These are phyloP conservation scores for Eucalyptus fibrosa DNA, from an alignment of 345 rosid genomes.

Conservation along the genomic window DNA sequence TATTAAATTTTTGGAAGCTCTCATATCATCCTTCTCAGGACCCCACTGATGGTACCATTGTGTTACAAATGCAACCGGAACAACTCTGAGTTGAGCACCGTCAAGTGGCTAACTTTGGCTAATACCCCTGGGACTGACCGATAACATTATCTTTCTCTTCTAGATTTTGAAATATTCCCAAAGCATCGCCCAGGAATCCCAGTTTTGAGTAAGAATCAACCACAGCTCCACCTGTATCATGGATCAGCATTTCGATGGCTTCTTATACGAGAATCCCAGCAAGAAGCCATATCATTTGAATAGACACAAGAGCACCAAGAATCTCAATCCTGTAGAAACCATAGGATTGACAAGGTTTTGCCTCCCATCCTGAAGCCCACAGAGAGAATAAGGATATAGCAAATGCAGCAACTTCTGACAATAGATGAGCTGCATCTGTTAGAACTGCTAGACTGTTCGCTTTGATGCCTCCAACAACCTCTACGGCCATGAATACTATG, in stretches of 20 bases:
- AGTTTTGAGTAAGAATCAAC: background rate
- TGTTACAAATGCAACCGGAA: no score
- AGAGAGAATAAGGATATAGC: constrained; percentile 56
- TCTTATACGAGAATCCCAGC: constrained; percentile 57
- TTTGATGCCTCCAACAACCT: constrained; percentile 54
- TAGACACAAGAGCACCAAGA: constrained; percentile 49
- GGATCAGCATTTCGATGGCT: constrained; percentile 43
- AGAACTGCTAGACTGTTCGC: constrained; percentile 64
- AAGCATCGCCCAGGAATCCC: background rate
- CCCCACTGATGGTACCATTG: no score
- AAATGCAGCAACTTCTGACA: constrained; percentile 61
- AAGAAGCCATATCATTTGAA: constrained; percentile 66
- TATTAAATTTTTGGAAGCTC: no score
- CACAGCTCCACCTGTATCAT: constrained; percentile 32
- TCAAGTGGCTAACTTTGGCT: no score
- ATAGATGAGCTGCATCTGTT: constrained; percentile 61
- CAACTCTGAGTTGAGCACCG: no score
- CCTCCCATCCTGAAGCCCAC: constrained; percentile 72
- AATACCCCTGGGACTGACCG: no score
- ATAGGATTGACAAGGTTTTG: constrained; percentile 52
- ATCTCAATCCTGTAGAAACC: constrained; percentile 58
- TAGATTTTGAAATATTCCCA: background rate
- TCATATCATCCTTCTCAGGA: no score
- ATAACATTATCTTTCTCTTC: background rate
- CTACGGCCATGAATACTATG: constrained; percentile 45